A percentile compares a stretch with the other conserved stretches of the same genome.
These are phyloP conservation scores for Backusella macrospora DNA, from an alignment of 192 early-diverging fungal genomes.

Conservation along the genomic window DNA sequence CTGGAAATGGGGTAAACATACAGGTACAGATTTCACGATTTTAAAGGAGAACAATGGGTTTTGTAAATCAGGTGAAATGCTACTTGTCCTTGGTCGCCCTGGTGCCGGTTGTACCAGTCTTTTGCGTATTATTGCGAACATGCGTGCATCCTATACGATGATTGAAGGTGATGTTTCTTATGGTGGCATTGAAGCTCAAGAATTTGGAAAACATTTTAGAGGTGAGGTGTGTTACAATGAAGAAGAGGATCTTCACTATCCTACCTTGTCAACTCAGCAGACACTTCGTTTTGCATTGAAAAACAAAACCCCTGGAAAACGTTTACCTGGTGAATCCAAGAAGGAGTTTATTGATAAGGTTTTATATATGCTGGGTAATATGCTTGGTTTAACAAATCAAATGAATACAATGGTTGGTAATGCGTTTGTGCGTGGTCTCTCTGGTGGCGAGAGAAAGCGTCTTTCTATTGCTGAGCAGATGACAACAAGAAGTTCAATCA, in stretches of 20 bases:
- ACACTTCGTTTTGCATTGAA: conserved; percentile 79
- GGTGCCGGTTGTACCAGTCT: conserved; percentile 70
- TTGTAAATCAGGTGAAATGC: conserved; percentile 74
- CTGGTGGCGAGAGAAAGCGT: conserved; percentile 76
- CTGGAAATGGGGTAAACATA: conserved; percentile 24
- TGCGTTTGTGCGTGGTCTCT: conserved; percentile 72
- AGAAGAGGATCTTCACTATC: conserved; percentile 62
- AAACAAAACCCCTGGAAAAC: conserved; percentile 65
- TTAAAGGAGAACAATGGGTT: conserved; percentile 66
- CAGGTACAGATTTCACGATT: conserved; percentile 49
- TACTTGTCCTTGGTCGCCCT: conserved; percentile 70
- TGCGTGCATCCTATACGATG: conserved; percentile 42
- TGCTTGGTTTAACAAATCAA: conserved; percentile 61
- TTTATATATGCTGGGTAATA: conserved; percentile 55
- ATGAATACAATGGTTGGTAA: conserved; percentile 68
- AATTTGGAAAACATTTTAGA: conserved; percentile 63
- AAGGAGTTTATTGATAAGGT: conserved; percentile 36
- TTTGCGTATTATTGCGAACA: conserved; percentile 62
- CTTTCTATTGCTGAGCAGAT: conserved; percentile 77
- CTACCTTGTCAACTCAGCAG: conserved; percentile 73
- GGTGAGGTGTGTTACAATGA: conserved; percentile 79
- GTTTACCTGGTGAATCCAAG: conserved; percentile 42
- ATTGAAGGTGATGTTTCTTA: conserved; percentile 64
- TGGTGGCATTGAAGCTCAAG: conserved; percentile 66
- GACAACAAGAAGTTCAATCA: conserved; percentile 59